These are phyloP conservation scores for Epichloe brachyelytri DNA, from an alignment of 2,329 filamentous ascomycete species.

Conservation along the genomic window DNA sequence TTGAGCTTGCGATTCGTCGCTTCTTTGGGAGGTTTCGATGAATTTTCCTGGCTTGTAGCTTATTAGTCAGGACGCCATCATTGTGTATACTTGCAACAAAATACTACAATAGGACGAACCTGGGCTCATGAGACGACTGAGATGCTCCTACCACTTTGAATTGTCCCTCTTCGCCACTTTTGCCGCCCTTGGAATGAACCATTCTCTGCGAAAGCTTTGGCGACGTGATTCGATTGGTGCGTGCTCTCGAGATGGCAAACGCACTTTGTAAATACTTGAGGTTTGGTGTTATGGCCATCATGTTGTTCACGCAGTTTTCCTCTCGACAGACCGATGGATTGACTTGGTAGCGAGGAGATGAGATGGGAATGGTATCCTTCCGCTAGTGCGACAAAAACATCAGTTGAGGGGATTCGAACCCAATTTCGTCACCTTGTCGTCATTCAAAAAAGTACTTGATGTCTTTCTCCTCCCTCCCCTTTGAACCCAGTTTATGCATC, in stretches of 20 bases:
- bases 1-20: background rate
- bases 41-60: background rate
- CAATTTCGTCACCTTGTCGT: background rate
- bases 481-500: background rate
- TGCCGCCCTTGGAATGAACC: background rate
- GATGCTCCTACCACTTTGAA: slow-evolving; percentile 1
- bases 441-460: background rate
- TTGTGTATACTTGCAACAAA: background rate
- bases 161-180: background rate
- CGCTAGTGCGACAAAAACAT: background rate
- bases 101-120: background rate
- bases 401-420: background rate
- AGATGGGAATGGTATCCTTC: background rate
- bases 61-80: background rate
- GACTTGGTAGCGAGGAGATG: background rate
- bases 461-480: background rate
- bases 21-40: slow-evolving; percentile 1
- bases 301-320: background rate
- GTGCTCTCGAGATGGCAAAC: background rate
- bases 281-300: background rate
- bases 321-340: background rate
- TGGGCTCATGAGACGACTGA: background rate
- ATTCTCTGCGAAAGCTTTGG: background rate
- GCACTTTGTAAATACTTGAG: background rate
- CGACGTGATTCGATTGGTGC: background rate